Evolutionary conservation across 176 grass and related monocot species (phyloP), one percentile per base, ranked within the genome.

Genomic region (Elymus sibiricus): DNA sequence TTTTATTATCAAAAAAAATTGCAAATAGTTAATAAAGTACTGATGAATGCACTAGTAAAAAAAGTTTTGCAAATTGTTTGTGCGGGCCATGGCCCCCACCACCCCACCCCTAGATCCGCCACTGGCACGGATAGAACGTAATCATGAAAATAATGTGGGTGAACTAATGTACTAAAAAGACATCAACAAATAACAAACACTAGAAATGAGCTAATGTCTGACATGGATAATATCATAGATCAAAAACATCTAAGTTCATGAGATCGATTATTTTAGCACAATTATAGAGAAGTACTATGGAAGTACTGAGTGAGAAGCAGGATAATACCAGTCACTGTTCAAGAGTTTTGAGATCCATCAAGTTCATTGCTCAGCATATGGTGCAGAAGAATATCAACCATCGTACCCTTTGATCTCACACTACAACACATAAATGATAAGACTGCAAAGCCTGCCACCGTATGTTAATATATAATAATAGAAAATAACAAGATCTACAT

Each of bases 291-390:
- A 86, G 26, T 25, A 63, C 39, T 42, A 86, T 6, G 7, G 56
- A 83, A 86, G 26, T 25, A 63, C 39, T 42, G 77, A 61, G 35
- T 38, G 49, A 77, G 40, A 56, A 27, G 63, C 68, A 71, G 63
- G 79, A 22, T 71, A 69, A 25, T 84, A 83, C 86, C 79, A 87
- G 32, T 70, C 91, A 91, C 73, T 87, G 70, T 44, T 84, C 80
- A 38, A 38, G 77, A 24, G 79, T 88, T 82, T 83, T 94, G 83
- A 59, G 87, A 90, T 88, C 86, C 82, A 61, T 76, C 84, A 59
- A 98, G 92, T 87, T 98, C 96, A 63, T 86, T 78, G 80, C 86
- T 90, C 80, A 98, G 85, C 91, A 98, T 98, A 76, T 90, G 96
- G 86, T 95, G 96, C 65, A 98, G 93, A 76, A 98, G 91, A 87